phyloP scores from a whole-genome alignment of 2,329 filamentous ascomycete genomes.

The Xylaria polymorpha region DNA sequence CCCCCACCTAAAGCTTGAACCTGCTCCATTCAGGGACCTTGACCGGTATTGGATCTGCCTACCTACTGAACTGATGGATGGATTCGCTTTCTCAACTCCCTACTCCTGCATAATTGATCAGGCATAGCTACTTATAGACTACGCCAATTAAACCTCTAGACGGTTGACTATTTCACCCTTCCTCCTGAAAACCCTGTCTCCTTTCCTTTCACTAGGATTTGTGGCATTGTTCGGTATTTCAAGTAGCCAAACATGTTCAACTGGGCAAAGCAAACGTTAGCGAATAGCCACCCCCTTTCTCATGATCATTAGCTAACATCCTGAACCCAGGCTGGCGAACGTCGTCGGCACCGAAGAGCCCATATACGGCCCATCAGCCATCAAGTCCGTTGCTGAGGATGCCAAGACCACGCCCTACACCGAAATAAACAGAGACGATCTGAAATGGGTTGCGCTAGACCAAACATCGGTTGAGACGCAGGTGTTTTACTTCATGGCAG shows the following conservation, averaged over 20 bases:
- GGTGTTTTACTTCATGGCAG: constrained; percentile 88
- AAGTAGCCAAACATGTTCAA: constrained; percentile 77
- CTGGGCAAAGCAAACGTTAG: constrained; percentile 93
- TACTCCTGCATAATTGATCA: constrained; percentile 30
- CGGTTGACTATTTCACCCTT: not conserved
- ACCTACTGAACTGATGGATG: constrained; percentile 13
- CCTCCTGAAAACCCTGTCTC: not conserved
- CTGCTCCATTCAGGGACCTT: constrained; percentile 20
- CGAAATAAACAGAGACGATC: constrained; percentile 78
- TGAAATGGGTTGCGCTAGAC: constrained; percentile 85
- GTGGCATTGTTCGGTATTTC: not conserved
- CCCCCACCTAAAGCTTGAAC: constrained; percentile 21
- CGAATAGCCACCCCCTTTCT: constrained; percentile 38
- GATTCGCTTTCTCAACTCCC: constrained; percentile 22
- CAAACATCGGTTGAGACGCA: constrained; percentile 94
- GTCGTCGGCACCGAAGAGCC: constrained; percentile 97
- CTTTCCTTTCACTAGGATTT: not conserved
- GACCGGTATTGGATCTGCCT: constrained; percentile 2
- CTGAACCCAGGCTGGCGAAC: constrained; percentile 68
- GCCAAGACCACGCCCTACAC: constrained; percentile 82
- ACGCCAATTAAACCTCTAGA: constrained; percentile 11
- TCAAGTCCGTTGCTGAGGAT: constrained; percentile 86
- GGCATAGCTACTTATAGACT: constrained; percentile 13
- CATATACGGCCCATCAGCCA: constrained; percentile 89
- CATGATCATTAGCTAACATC: constrained; percentile 42